Percentiles rank a stretch among this genome's conserved stretches.
phyloP scores from a whole-genome alignment of 176 grass and related monocot species.

The Bothriochloa decipiens region DNA sequence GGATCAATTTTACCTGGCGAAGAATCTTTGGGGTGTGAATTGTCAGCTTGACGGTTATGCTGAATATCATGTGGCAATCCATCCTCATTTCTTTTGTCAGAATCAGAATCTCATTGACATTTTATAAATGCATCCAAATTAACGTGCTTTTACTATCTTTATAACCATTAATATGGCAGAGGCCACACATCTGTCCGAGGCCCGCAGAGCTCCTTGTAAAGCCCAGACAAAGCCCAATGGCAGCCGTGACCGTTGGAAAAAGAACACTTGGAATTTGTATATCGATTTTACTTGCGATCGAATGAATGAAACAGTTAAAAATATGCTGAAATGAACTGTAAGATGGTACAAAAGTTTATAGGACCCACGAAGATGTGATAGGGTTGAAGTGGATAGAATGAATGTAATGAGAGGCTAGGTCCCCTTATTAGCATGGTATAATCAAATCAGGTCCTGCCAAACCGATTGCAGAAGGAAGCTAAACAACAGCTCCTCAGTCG shows the following conservation, averaged over 20 bases:
- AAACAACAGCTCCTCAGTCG: neutral
- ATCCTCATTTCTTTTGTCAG: conserved; percentile 8
- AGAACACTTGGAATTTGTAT: neutral
- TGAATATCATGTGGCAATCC: conserved; percentile 16
- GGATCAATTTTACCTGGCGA: neutral
- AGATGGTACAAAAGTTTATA: neutral
- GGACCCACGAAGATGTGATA: neutral
- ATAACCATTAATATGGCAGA: neutral
- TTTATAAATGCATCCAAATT: conserved; percentile 18
- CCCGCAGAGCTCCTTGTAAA: too few species aligned
- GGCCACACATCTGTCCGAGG: too few species aligned
- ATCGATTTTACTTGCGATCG: neutral
- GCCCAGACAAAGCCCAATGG: too few species aligned
- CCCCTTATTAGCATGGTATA: conserved; percentile 6
- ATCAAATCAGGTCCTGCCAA: neutral
- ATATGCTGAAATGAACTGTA: neutral
- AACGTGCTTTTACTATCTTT: neutral
- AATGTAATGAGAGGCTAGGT: neutral
- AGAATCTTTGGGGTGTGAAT: neutral
- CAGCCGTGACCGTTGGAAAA: neutral
- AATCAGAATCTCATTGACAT: too few species aligned
- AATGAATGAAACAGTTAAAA: neutral
- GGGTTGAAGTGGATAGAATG: neutral
- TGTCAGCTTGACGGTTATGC: conserved; percentile 21
- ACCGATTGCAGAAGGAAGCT: neutral